Evolutionary conservation across 2,329 filamentous ascomycete genomes (phyloP), one percentile per base, ranked within the genome.

Genomic region (Claviceps africana): DNA sequence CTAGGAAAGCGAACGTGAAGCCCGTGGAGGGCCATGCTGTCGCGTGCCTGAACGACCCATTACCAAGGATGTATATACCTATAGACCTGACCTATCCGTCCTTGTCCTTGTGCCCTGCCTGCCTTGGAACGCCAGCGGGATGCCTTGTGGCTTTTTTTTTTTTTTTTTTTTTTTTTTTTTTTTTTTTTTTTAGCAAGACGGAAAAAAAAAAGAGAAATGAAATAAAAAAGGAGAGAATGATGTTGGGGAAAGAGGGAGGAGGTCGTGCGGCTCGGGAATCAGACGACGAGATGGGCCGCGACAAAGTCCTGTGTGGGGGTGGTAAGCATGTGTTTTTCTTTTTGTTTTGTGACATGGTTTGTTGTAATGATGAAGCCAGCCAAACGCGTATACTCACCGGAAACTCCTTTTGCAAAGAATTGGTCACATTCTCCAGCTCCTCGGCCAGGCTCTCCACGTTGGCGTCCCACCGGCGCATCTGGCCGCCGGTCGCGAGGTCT

Each of bases 401-500:
- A 66, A 91, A 88, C 63, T 87, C 81, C 57, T 81, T 81, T 65
- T 93, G 85, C 58, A 97, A 75, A 58, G 84, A 78, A 44, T 87
- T 88, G 17, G 88, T 87, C 55, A 94, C 82, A 59, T 83, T 85
- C 69, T 96, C 91, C 6, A 95, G 86, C 64, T 95, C 88, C 67
- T 97, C 89, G 2, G 90, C 83, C 52, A 97, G 66, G 30, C 82
- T 83, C 65, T 91, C 84, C 21, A 97, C 88, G 60, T 94, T 94
- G 33, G 79, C 76, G 67, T 97, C 91, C 91, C 91, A 97, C 60
- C 83, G 79, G 46, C 87, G 79, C 66, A 95, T 77, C 68, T 89
- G 84, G 65, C 78, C 81, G 54, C 80, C 84, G 2, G 82, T 77
- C 3, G 78, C 67, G 21, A 78, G 76, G 53, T 80, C 78, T 47